Evolutionary conservation across 2,329 filamentous ascomycete species (phyloP), one percentile per base, ranked within the genome.

Genomic region (Beauveria australis): DNA sequence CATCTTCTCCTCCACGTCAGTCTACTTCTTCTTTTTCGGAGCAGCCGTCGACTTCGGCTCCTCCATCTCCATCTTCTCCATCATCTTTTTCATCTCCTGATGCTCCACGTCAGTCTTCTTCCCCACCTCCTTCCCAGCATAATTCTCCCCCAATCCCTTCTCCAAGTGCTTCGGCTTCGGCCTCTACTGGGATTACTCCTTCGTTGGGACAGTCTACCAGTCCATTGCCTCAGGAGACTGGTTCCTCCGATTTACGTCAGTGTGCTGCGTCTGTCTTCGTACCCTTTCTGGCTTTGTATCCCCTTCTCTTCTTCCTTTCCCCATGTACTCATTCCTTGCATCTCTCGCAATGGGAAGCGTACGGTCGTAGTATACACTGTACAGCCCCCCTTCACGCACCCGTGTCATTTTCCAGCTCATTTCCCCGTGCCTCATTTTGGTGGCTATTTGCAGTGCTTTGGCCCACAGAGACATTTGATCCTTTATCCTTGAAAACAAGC

Each of bases 11-110:
- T 67, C 67, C 44, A 61, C 66, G 64, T 69, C 67, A 51, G 63
- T 63, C 66, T 63, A 62, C 66, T 63, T 62, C 64, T 59, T 65
- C 65, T 53, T 66, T 66, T 55, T 62, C 63, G 44, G 55, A 59
- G 9, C 46, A 61, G n/a, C 60, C 65, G 43, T 62, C 64, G 55
- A 57, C 57, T 49, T 61, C 61, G 43, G 46, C 62, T 62, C 40
- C 64, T 48, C 63, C 24, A 63, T 62, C 33, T 62, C 62, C 51
- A 53, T 26, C 48, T 24, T 33, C 49, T 30, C 9, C 30, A 22
- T 55, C 53, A 16, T 28, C 41, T 43, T 33, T 26, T 46, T 18
- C 53, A 26, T 46, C 24, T 22, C 10, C 44, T 52, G 22, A 33
- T 59, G 12, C 37, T 40, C 40, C 48, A 16, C 40, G 57, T 59